Evolutionary conservation across 805 yeast species (phyloP), one percentile per base, ranked within the genome.

Genomic region (Kodamaea laetipori): DNA sequence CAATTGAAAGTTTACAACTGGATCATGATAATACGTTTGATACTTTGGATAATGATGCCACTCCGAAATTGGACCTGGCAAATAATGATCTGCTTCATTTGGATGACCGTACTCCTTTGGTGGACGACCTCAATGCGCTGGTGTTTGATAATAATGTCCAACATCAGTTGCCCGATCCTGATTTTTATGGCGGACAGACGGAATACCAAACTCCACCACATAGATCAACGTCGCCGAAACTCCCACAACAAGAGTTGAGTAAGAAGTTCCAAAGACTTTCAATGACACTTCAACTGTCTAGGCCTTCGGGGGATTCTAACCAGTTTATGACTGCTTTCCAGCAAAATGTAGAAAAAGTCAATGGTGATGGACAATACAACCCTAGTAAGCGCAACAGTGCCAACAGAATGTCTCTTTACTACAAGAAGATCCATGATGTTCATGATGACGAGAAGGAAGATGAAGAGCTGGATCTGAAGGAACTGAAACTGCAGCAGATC

Each of bases 261-360:
- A 46, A 49, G 4, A 68, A 67, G 45, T 71, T 71, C 45, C 64
- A 65, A 38, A 37, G 76, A 13, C 56, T 71, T 13, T 65, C 72
- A 0, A 46, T 58, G 37, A 68, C 75, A 1, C 50, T 71, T 18
- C 69, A 64, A 41, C 61, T 61, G 11, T 51, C 63, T 2, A 52
- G 54, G 25, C 60, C 70, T 0, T 64, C 76, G 4, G 63, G 63
- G n/a, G 74, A 69, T 44, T 70, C 75, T 1, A 56, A 66, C 41
- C 56, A 61, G 31, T 71, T 71, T 46, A 65, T 69, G 59, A 59
- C 52, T 37, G 52, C 60, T 11, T 71, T 71, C 50, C 71, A 65
- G 45, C 67, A 66, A 47, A 71, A 71, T 45, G 66, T 67, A 12
- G 60, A 64, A 32, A 52, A 56, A 38, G 63, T 55, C 16, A 59